A percentile compares a stretch with the other conserved stretches of the same genome.
Conservation (phyloP, 495 filamentous ascomycete species). For the Tuber indicum region DNA sequence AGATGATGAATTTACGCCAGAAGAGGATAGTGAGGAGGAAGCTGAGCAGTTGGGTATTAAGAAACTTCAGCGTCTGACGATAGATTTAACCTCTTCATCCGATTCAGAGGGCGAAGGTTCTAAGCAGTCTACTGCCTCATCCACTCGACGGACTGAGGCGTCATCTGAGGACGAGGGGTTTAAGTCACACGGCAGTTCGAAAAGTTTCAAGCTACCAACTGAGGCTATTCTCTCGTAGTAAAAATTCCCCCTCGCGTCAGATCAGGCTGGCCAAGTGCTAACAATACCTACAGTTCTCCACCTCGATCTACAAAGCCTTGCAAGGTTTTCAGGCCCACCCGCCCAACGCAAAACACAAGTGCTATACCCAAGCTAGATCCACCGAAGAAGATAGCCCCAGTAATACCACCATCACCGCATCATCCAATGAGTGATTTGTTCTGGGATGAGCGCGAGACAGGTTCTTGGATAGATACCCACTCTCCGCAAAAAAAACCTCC, state of each 20-base stretch:
- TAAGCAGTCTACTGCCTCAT: background rate
- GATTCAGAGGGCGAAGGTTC: background rate
- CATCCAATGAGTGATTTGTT: constrained; percentile 68
- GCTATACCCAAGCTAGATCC: constrained; percentile 23
- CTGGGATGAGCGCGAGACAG: constrained; percentile 68
- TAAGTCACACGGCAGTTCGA: constrained; percentile 6
- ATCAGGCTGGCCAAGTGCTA: background rate
- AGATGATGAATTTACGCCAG: background rate
- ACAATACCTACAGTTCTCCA: constrained; percentile 16
- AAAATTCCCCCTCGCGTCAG: background rate
- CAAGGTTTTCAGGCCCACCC: constrained; percentile 25
- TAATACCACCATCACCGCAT: constrained; percentile 39
- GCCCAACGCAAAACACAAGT: constrained; percentile 17
- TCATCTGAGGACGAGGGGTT: constrained; percentile 20
- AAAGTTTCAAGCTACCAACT: constrained; percentile 8
- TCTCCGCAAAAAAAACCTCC: constrained; percentile 60
- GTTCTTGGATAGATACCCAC: constrained; percentile 72
- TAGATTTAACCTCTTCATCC: constrained; percentile 5
- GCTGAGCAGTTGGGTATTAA: background rate
- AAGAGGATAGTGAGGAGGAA: background rate
- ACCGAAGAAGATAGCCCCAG: constrained; percentile 37
- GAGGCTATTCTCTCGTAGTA: constrained; percentile 25
- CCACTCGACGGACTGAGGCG: background rate
- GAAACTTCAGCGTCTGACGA: background rate
- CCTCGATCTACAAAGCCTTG: constrained; percentile 26